Percentiles rank a stretch among this genome's conserved stretches.
phyloP scores from a whole-genome alignment of 768 basidiomycete genomes.

The Clathrus columnatus region DNA sequence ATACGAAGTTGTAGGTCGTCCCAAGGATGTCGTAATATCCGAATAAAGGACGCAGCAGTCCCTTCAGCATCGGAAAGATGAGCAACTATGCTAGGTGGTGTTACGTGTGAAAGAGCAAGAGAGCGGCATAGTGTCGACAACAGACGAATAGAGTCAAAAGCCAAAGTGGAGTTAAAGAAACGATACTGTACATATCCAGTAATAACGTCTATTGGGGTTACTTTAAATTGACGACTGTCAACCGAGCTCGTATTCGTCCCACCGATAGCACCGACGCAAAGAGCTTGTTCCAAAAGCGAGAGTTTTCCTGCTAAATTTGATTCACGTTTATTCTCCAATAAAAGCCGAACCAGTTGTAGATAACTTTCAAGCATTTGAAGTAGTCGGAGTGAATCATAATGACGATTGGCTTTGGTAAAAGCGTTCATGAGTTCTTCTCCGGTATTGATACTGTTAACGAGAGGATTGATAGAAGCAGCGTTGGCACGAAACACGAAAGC shows the following conservation, averaged over 20 bases:
- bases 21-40: constrained; percentile 70
- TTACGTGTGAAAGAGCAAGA: constrained; percentile 48
- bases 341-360: constrained; percentile 48
- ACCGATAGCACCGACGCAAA: constrained; percentile 55
- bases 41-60: constrained; percentile 55
- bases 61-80: constrained; percentile 73
- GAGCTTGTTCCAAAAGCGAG: constrained; percentile 67
- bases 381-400: constrained; percentile 59
- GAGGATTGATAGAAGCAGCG: constrained; percentile 71
- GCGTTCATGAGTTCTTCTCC: constrained; percentile 50
- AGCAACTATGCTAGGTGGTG: constrained; percentile 64
- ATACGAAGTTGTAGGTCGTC: constrained; percentile 65
- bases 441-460: constrained; percentile 60
- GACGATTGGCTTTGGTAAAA: constrained; percentile 54
- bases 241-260: constrained; percentile 34
- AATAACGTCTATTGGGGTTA: constrained; percentile 69
- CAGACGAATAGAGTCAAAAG: constrained; percentile 57
- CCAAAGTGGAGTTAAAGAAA: constrained; percentile 51
- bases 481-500: constrained; percentile 67
- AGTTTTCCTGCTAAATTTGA: constrained; percentile 23
- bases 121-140: constrained; percentile 62
- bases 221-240: constrained; percentile 38
- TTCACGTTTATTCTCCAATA: constrained; percentile 57
- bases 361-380: constrained; percentile 62
- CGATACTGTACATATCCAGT: constrained; percentile 58